A percentile compares a stretch with the other conserved stretches of the same genome.
Evolutionary conservation across 371 early-diverging fungal species (phyloP).

Genomic region (Blakeslea trispora): DNA sequence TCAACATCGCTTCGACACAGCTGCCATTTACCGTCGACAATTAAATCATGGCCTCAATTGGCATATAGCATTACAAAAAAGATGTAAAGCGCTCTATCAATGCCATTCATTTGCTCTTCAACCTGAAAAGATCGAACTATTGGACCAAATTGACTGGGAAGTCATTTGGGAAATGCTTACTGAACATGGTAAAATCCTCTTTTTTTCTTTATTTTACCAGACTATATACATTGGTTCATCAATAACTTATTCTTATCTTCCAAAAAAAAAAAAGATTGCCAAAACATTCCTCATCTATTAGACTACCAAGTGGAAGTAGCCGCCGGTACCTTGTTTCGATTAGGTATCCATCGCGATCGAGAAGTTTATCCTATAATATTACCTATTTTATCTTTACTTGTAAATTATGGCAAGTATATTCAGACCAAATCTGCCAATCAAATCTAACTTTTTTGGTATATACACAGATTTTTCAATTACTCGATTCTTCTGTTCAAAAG

Average conservation of each 20-base stretch:
- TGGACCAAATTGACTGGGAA: slow-evolving; percentile 43
- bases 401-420: slow-evolving; percentile 45
- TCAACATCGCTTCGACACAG: slow-evolving; percentile 40
- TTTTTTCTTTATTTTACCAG: background rate
- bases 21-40: slow-evolving; percentile 42
- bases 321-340: slow-evolving; percentile 45
- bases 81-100: slow-evolving; percentile 34
- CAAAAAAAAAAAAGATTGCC: slow-evolving; percentile 26
- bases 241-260: slow-evolving; percentile 1
- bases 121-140: slow-evolving; percentile 14
- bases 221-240: too few species aligned
- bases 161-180: slow-evolving; percentile 49
- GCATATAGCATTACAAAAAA: slow-evolving; percentile 30
- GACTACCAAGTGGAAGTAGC: slow-evolving; percentile 34
- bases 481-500: slow-evolving; percentile 25
- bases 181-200: slow-evolving; percentile 41
- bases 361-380: slow-evolving; percentile 43
- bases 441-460: slow-evolving; percentile 2
- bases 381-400: slow-evolving; percentile 46
- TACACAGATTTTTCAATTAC: slow-evolving; percentile 39
- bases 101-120: slow-evolving; percentile 26
- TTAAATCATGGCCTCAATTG: slow-evolving; percentile 32
- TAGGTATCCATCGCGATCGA: slow-evolving; percentile 37
- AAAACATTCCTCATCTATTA: slow-evolving; percentile 38
- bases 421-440: background rate